Evolutionary conservation across 2,329 filamentous ascomycete species (phyloP).

Genomic region (Neophaeococcomyces aloes): DNA sequence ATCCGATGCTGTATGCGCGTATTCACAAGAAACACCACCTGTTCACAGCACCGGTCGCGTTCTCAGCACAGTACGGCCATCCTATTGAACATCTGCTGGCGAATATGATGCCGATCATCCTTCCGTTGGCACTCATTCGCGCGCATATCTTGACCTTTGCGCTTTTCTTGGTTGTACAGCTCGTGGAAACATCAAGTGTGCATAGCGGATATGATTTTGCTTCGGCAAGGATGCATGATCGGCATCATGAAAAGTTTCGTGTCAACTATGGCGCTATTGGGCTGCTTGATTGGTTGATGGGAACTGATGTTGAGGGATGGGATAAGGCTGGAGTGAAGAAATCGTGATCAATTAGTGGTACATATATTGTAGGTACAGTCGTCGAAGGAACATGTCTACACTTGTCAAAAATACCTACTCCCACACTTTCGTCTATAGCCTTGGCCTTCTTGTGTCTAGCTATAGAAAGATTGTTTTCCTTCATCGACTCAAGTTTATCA

Average conservation of each 20-base stretch:
- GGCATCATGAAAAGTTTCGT: conserved; percentile 48
- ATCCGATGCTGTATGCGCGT: conserved; percentile 37
- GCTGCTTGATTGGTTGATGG: conserved; percentile 46
- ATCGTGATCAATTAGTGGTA: too few relatives aligned
- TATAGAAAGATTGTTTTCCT: too few relatives aligned
- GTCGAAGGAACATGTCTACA: too few relatives aligned
- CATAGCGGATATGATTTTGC: conserved; percentile 49
- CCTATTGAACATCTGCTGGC: conserved; percentile 47
- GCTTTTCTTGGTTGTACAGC: conserved; percentile 39
- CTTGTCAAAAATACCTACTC: too few relatives aligned
- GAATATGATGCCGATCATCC: conserved; percentile 42
- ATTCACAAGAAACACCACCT: conserved; percentile 49
- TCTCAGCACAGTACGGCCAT: conserved; percentile 48
- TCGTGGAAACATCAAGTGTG: conserved; percentile 44
- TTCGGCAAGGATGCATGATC: conserved; percentile 42
- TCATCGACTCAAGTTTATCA: too few relatives aligned
- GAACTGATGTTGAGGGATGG: conserved; percentile 30
- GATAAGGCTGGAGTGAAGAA: neutral
- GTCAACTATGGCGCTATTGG: conserved; percentile 45
- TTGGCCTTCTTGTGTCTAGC: too few relatives aligned
- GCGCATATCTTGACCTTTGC: conserved; percentile 45
- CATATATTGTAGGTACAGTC: neutral
- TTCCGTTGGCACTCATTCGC: conserved; percentile 39
- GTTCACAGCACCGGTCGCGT: conserved; percentile 46
- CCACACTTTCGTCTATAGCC: too few relatives aligned